These are phyloP conservation scores for Lathyrus oleraceus DNA, from an alignment of 306 rosid species.

Conservation along the genomic window DNA sequence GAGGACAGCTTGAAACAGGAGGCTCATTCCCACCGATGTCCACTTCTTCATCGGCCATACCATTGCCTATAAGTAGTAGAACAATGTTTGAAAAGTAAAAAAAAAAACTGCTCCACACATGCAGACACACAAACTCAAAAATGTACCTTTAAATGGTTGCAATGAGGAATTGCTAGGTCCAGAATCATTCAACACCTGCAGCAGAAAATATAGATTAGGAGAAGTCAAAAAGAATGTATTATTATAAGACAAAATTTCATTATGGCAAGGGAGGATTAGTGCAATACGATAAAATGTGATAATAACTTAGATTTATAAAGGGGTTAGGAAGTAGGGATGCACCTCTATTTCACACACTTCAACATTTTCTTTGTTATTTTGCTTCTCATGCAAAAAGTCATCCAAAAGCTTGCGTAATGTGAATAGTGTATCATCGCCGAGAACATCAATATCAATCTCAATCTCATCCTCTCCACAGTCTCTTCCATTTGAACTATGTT, in stretches of 20 bases:
- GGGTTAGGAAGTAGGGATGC: constrained; percentile 29
- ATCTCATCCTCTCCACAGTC: constrained; percentile 76
- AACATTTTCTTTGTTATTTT: constrained; percentile 46
- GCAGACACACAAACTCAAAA: constrained; percentile 17
- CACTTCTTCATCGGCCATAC: constrained; percentile 64
- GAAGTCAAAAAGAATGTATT: constrained; percentile 6
- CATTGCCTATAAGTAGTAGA: constrained; percentile 58
- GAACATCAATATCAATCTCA: constrained; percentile 82
- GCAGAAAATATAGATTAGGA: constrained; percentile 33
- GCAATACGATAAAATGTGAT: constrained; percentile 1
- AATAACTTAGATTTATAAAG: constrained; percentile 20
- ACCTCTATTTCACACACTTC: constrained; percentile 84
- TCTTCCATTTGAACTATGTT: constrained; percentile 64
- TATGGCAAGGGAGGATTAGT: not conserved
- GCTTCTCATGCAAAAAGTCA: constrained; percentile 60
- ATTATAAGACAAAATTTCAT: constrained; percentile 9
- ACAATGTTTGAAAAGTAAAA: constrained; percentile 6
- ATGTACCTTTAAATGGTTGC: constrained; percentile 77
- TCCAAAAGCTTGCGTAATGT: constrained; percentile 65
- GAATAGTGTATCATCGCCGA: constrained; percentile 70
- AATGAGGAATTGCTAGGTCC: constrained; percentile 84
- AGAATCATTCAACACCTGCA: constrained; percentile 77
- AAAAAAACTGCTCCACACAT: not conserved
- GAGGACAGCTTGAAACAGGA: constrained; percentile 68
- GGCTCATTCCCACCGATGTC: constrained; percentile 73